Percentiles rank a stretch among this genome's conserved stretches.
phyloP scores from a whole-genome alignment of 2,329 filamentous ascomycete species.

The Paecilomyces sp. region DNA sequence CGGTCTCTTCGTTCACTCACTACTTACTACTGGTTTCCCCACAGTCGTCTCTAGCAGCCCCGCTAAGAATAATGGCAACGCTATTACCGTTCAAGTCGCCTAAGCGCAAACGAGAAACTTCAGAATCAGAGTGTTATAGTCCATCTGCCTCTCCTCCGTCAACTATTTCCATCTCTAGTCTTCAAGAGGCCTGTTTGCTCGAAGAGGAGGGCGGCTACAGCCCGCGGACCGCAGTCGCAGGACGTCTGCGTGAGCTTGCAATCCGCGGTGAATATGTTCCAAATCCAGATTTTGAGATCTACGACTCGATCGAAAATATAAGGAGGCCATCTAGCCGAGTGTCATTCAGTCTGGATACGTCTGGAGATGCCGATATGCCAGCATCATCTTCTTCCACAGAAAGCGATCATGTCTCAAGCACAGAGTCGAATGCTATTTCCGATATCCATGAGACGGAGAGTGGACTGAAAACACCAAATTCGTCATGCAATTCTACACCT shows the following conservation, averaged over 20 bases:
- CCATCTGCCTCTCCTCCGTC: constrained; percentile 26
- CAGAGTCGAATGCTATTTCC: not conserved
- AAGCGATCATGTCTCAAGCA: constrained; percentile 4
- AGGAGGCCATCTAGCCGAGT: constrained; percentile 6
- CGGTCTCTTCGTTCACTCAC: not conserved
- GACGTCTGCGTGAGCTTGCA: constrained; percentile 32
- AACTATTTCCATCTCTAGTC: constrained; percentile 20
- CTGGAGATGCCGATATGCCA: constrained; percentile 11
- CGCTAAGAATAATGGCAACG: constrained; percentile 22
- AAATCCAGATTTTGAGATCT: constrained; percentile 10
- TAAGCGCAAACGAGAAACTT: constrained; percentile 28
- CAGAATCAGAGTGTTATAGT: constrained; percentile 22
- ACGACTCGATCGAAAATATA: constrained; percentile 6
- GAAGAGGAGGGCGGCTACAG: constrained; percentile 29
- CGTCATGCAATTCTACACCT: constrained; percentile 1
- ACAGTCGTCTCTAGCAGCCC: constrained; percentile 10
- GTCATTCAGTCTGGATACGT: constrained; percentile 6
- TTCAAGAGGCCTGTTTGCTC: constrained; percentile 21
- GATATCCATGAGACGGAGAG: not conserved
- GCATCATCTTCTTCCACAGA: constrained; percentile 9
- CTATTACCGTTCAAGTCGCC: constrained; percentile 20
- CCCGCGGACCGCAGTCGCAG: constrained; percentile 32
- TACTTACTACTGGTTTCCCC: not conserved
- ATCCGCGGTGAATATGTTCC: constrained; percentile 24
- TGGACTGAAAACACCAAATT: constrained; percentile 4